These are phyloP conservation scores for Boletellus emodensis DNA, from an alignment of 768 basidiomycete genomes.

Conservation along the genomic window DNA sequence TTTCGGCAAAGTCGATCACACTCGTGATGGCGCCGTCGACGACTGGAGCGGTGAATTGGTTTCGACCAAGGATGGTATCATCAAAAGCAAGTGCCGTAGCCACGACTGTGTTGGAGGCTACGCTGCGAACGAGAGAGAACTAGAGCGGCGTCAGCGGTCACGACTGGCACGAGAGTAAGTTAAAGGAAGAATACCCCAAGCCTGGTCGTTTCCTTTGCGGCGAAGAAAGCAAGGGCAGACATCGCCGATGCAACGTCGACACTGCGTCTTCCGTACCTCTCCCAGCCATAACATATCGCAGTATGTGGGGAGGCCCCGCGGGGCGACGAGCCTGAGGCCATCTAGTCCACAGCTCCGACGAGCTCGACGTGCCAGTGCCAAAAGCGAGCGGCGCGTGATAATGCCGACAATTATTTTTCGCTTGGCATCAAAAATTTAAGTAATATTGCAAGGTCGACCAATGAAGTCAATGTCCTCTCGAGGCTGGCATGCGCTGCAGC, in stretches of 20 bases:
- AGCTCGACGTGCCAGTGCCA: not conserved
- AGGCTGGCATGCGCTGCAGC: conserved; percentile 16
- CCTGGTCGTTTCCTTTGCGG: conserved; percentile 62
- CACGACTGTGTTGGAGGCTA: conserved; percentile 56
- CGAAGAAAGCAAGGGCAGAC: conserved; percentile 61
- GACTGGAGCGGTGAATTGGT: conserved; percentile 52
- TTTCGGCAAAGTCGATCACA: conserved; percentile 63
- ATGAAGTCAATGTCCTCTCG: conserved; percentile 18
- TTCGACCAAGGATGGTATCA: conserved; percentile 62
- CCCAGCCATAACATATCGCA: conserved; percentile 35
- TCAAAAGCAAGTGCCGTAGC: conserved; percentile 60
- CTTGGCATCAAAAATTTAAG: no score
- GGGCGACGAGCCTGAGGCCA: conserved; percentile 16
- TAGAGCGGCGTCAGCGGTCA: conserved; percentile 26
- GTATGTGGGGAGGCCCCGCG: conserved; percentile 4
- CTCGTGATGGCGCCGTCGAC: conserved; percentile 56
- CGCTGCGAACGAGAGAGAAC: conserved; percentile 65
- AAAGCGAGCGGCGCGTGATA: conserved; percentile 19
- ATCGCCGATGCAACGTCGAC: conserved; percentile 65
- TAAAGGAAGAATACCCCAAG: conserved; percentile 53
- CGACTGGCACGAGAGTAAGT: conserved; percentile 2
- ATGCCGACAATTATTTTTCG: not conserved
- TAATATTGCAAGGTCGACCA: not conserved
- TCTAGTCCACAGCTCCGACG: conserved; percentile 5
- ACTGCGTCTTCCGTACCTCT: conserved; percentile 48